phyloP scores from a whole-genome alignment of 306 rosid genomes.

The Cucurbita ficifolia region DNA sequence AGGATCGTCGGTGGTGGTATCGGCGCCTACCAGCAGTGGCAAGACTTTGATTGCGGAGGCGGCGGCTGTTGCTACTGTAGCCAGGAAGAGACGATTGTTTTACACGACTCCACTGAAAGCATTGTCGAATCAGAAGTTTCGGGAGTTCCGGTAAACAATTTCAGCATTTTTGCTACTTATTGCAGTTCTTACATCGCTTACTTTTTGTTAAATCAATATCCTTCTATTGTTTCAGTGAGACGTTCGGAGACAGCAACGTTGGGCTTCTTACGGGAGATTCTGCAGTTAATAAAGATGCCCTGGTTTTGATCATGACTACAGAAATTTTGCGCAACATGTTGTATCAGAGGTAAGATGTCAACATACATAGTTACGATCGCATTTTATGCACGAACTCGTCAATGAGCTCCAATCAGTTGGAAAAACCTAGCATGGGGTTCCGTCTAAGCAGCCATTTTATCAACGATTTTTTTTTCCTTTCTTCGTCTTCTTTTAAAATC shows the following conservation, averaged over 20 bases:
- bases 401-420: not conserved
- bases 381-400: not conserved
- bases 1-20: conserved; percentile 90
- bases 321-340: conserved; percentile 97
- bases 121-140: conserved; percentile 92
- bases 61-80: conserved; percentile 77
- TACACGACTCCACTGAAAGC: conserved; percentile 98
- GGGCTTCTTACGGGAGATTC: conserved; percentile 97
- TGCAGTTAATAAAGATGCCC: conserved; percentile 77
- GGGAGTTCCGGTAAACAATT: conserved; percentile 62
- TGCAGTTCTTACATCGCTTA: not conserved
- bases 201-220: not conserved
- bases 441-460: not conserved
- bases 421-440: not conserved
- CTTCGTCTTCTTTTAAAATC: not conserved
- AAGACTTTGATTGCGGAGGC: conserved; percentile 94
- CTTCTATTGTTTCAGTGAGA: conserved; percentile 38
- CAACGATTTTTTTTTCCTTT: not conserved
- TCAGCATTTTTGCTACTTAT: not conserved
- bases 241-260: conserved; percentile 71
- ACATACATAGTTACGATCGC: not conserved
- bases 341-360: conserved; percentile 60
- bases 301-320: conserved; percentile 84
- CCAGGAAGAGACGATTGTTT: conserved; percentile 55
- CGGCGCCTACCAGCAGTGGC: conserved; percentile 96